Base-by-base conservation (phyloP, 768 basidiomycete genomes). In the Filobasidium floriforme region DNA sequence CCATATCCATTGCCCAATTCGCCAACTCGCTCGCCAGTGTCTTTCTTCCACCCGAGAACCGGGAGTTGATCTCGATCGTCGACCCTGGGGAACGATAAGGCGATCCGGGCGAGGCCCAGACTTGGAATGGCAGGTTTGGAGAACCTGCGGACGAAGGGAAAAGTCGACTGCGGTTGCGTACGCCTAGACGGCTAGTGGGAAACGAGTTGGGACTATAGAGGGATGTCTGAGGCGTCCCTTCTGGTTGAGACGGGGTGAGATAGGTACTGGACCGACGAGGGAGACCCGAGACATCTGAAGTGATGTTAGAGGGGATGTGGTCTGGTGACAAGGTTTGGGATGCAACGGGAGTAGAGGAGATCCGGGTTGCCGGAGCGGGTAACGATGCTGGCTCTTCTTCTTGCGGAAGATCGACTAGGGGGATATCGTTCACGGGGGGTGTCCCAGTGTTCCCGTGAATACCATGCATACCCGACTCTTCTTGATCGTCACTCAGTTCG, bases 1-100 rank as follows among this genome's bases (percentile, higher is more conserved):
- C 54, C 54, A 57, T 57, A 24, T 57, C 54, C 54, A 57, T 26
- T 7, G 54, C 54, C 54, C 54, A 57, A 26, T n/a, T 32, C 14
- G 54, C 54, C 24, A 57, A 32, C n/a, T 57, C 54, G 15, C 54
- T 57, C 12, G 54, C 54, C 54, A 57, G 24, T 7, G 54, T 57
- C 54, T 57, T 22, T 24, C 54, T 24, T 7, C 29, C 54, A 15
- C 54, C 24, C 26, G 54, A 32, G 22, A 57, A 57, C 7, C 54
- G 19, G 29, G 54, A 57, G 15, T 15, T 22, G 18, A 24, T 19
- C 24, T n/a, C 54, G 15, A 57, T 22, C 26, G 54, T 57, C 54
- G 54, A 57, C 22, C 15, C 54, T 14, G 54, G 54, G 22, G 54
- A 57, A 1, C 24, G 24, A 24, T 26, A 57, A n/a, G 22, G 6